Base-by-base conservation (phyloP, 805 yeast genomes). In the Cyberlindnera petersonii region DNA sequence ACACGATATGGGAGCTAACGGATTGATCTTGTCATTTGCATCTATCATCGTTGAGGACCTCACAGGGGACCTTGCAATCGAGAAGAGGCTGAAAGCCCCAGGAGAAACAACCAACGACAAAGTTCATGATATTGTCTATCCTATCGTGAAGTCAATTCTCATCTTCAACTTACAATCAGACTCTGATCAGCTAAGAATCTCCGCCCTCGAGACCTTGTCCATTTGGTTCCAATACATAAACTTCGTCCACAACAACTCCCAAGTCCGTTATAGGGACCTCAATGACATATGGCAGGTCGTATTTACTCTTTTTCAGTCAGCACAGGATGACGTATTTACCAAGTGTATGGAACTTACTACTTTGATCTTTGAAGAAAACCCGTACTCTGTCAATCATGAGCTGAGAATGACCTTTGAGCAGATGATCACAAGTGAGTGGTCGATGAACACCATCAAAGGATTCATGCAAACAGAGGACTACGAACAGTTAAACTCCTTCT, bases 11-110 rank as follows among this genome's bases (percentile, higher is more conserved):
- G 11, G 22, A 3, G 30, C 44, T 8, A 35, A 44, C 20, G 20
- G 24, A 16, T 33, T 64, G 6, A 13, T 55, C 0, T 31, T 69
- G 3, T 37, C 57, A 1, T 69, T 74, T 31, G 59, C 70, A 4
- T 64, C 78, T 10, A 73, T 72, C 7, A 42, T 76, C 0, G 70
- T 68, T 1, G 85, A 78, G 46, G 85, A 79, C 37, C 48, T 73
- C 9, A 49, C 63, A 24, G 74, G 71, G 32, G 42, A 39, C 5
- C 30, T 31, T 26, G 23, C 24, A 9, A 18, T 32, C 8, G 15
- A 28, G 7, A 26, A 27, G 24, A 29, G 30, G 11, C 17, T 15
- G 38, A 51, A 10, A 43, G 64, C 46, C 32, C 14, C 48, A 40
- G 40, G 40, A 43, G 59, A 2, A 41, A 54, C 35, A 43, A 33